These are phyloP conservation scores for Plasmodium knowlesi DNA, from an alignment of 169 alveolate genomes.

Conservation along the genomic window DNA sequence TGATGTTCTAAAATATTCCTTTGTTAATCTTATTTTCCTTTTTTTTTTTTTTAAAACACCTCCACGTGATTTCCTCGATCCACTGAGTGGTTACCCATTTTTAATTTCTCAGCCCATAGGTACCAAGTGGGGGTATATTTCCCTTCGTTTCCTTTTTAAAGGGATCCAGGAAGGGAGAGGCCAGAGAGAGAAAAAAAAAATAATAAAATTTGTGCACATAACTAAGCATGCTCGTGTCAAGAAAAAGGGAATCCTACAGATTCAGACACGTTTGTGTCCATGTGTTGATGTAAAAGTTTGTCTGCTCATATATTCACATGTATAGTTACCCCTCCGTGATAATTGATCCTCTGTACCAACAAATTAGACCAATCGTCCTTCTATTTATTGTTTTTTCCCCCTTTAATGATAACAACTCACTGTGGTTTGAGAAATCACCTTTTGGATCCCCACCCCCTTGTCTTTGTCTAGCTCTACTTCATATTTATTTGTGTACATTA, in stretches of 20 bases:
- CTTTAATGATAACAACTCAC: neutral
- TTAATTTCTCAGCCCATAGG: neutral
- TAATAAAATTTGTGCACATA: neutral
- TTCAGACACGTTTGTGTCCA: neutral
- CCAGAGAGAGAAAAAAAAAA: neutral
- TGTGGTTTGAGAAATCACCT: neutral
- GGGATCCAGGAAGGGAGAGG: neutral
- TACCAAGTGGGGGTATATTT: neutral
- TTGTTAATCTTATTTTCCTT: neutral
- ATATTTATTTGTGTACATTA: neutral
- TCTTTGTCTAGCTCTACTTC: neutral
- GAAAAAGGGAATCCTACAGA: neutral
- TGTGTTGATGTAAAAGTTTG: neutral
- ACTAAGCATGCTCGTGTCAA: neutral
- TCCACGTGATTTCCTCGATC: neutral
- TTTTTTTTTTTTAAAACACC: neutral
- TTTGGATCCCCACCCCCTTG: neutral
- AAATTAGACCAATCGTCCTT: neutral
- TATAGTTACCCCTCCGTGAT: neutral
- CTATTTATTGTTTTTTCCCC: neutral
- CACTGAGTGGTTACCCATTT: neutral
- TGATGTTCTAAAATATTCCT: neutral
- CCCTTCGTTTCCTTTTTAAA: neutral
- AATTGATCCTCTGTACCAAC: neutral
- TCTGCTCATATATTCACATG: neutral